Base-by-base conservation (phyloP, 228 moss, liverwort and hornwort genomes). In the Sphagnum magellanicum region DNA sequence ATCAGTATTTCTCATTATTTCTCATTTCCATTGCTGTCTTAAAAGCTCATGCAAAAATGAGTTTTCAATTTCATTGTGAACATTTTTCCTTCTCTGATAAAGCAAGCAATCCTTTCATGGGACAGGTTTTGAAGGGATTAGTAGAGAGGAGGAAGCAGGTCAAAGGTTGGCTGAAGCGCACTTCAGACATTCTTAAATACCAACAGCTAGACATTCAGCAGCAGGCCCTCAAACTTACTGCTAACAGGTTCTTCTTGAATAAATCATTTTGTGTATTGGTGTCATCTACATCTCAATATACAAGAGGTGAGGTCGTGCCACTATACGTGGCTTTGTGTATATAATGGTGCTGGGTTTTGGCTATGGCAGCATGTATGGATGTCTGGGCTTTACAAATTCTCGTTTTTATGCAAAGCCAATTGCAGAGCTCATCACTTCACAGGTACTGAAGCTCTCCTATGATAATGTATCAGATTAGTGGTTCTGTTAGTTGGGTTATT, bases 151-250 rank as follows among this genome's bases (percentile, higher is more conserved):
- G 98, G 74, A 92, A 90, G 79, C 98, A 91, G 77, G 98, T 98
- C 64, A 98, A 98, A 79, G 71, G 76, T 12, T 94, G 94, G 98
- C 77, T 98, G 71, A 98, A 98, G 70, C 87, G 81, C 14, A 86
- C 92, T 16, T 81, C 84, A 67, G 94, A 92, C 76, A 89, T 85
- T 73, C 74, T 98, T 66, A 92, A 98, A 75, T 92, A 94, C 78
- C 94, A 92, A 77, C 98, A 98, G 77, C 89, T 89, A 49, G 94
- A 98, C 76, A 94, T 98, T 60, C 98, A 98, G 72, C 98, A 98
- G 66, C 98, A 98, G 77, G 98, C 98, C 10, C 81, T 98, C 68
- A 98, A 98, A 73, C 94, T 98, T 59, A 98, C 98, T 52, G 98
- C 98, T 17, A 98, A 98, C 74, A 98, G 98, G 98, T 98, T 58